These are phyloP conservation scores for Aspergillus caelatus DNA, from an alignment of 2,329 filamentous ascomycete genomes.

Conservation along the genomic window DNA sequence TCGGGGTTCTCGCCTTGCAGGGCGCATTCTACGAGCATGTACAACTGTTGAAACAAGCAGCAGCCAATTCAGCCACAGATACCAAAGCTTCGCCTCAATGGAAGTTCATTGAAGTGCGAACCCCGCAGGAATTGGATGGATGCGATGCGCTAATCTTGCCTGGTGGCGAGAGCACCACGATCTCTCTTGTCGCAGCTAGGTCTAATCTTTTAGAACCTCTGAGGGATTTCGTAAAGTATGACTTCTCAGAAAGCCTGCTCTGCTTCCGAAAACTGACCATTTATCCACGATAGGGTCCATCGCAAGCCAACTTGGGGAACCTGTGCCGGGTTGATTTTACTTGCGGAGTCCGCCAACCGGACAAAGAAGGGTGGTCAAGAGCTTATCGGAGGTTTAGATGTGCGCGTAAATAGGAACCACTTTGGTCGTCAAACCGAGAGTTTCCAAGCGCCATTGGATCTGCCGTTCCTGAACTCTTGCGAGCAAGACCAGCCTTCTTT, in stretches of 20 bases:
- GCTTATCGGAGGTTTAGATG: conserved; percentile 86
- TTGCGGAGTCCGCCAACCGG: conserved; percentile 83
- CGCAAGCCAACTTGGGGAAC: conserved; percentile 92
- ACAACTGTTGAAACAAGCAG: conserved; percentile 71
- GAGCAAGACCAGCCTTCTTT: conserved; percentile 56
- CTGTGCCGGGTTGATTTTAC: conserved; percentile 89
- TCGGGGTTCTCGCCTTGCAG: conserved; percentile 76
- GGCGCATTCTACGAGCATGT: conserved; percentile 92
- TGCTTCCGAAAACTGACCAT: conserved; percentile 21
- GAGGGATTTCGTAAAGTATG: conserved; percentile 86
- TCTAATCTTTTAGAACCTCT: conserved; percentile 82
- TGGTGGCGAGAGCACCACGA: conserved; percentile 92
- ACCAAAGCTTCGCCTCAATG: conserved; percentile 45
- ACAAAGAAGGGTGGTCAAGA: conserved; percentile 92
- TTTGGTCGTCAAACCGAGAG: conserved; percentile 93
- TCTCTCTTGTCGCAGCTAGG: conserved; percentile 82
- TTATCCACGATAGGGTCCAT: conserved; percentile 57
- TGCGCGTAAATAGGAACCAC: conserved; percentile 90
- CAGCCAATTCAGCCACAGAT: conserved; percentile 47
- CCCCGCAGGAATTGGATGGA: conserved; percentile 65
- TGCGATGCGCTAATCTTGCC: conserved; percentile 89
- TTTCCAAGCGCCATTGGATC: conserved; percentile 74
- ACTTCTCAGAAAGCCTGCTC: conserved; percentile 17
- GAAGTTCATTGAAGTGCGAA: conserved; percentile 78
- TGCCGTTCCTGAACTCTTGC: conserved; percentile 65